Conservation (phyloP, 345 rosid genomes). For the Syzygium oleosum region DNA sequence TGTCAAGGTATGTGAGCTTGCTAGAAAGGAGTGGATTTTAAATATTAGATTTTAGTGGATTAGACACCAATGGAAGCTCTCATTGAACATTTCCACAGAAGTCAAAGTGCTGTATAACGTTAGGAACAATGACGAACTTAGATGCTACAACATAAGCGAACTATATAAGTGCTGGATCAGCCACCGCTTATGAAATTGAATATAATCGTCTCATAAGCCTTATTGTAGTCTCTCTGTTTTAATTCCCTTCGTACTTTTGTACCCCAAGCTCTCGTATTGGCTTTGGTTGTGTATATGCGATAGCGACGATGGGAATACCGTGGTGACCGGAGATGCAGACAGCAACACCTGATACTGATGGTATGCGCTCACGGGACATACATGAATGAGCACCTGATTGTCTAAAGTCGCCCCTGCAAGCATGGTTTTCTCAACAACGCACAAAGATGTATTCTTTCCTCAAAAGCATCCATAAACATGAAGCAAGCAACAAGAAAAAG, state of each 20-base stretch:
- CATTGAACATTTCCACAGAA: neutral
- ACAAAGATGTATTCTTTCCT: neutral
- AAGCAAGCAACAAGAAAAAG: neutral
- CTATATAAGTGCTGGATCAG: neutral
- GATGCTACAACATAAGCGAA: neutral
- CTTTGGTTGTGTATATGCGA: too few species aligned
- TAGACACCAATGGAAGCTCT: neutral
- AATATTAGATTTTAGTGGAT: neutral
- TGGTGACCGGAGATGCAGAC: too few species aligned
- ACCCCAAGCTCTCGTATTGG: too few species aligned
- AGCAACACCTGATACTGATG: neutral
- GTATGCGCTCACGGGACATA: neutral
- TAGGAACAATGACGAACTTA: neutral
- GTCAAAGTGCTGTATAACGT: neutral
- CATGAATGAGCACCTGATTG: neutral
- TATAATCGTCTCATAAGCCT: too few species aligned
- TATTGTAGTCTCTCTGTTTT: too few species aligned
- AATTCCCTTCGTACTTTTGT: too few species aligned
- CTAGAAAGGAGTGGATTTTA: neutral
- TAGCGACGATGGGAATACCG: too few species aligned
- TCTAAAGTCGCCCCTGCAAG: neutral
- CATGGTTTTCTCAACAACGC: neutral
- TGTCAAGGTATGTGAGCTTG: neutral
- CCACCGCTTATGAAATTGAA: neutral
- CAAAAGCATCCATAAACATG: neutral